A percentile compares a stretch with the other conserved stretches of the same genome.
phyloP scores from a whole-genome alignment of 768 basidiomycete genomes.

The Phaffia tasmanica region DNA sequence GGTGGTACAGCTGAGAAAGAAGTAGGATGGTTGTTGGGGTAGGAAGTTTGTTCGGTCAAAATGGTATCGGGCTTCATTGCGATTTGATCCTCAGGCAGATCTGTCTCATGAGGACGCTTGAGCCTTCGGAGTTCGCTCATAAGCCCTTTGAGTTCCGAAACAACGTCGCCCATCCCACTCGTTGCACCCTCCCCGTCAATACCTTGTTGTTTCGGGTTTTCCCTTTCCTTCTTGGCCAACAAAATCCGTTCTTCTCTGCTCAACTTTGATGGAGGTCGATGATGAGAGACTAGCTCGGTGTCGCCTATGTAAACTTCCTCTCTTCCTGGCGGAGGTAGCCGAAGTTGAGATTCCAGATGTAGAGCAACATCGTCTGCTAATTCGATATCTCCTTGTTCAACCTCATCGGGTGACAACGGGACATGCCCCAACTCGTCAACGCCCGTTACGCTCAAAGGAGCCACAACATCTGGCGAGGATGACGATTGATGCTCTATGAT shows the following conservation, averaged over 20 bases:
- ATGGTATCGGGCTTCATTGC: neutral
- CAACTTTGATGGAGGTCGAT: neutral
- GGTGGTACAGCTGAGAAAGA: neutral
- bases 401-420: neutral
- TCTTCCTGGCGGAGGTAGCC: slow-evolving; percentile 12
- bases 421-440: neutral
- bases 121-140: slow-evolving; percentile 17
- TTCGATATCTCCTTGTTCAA: neutral
- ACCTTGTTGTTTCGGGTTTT: neutral
- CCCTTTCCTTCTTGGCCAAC: slow-evolving; percentile 13
- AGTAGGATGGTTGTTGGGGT: neutral
- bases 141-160: slow-evolving; percentile 22
- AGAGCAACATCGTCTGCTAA: slow-evolving; percentile 22
- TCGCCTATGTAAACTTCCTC: slow-evolving; percentile 20
- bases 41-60: neutral
- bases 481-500: neutral
- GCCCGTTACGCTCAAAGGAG: neutral
- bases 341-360: neutral
- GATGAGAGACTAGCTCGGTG: neutral
- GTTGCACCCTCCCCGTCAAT: neutral
- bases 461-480: neutral
- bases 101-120: slow-evolving; percentile 9
- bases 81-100: neutral
- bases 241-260: slow-evolving; percentile 20
- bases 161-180: slow-evolving; percentile 20